These are phyloP conservation scores for Vitis hybrid DNA, from an alignment of 177 flowering plant species.

Conservation along the genomic window DNA sequence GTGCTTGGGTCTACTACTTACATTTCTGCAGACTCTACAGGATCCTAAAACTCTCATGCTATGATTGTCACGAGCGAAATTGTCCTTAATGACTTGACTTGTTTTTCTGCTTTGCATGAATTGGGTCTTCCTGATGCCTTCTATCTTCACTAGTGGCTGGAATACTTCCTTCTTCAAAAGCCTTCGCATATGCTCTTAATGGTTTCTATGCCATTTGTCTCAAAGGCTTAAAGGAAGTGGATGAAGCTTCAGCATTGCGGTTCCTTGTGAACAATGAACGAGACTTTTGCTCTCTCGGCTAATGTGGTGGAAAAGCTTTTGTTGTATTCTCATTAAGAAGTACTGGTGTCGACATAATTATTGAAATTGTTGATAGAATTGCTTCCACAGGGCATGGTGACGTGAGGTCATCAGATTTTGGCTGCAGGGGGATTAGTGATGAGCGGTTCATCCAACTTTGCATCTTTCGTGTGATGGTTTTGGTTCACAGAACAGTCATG, in stretches of 20 bases:
- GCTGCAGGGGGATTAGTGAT: constrained; percentile 56
- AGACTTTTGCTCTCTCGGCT: constrained; percentile 86
- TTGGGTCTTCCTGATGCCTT: constrained; percentile 95
- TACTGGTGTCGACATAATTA: constrained; percentile 88
- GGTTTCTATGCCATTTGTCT: constrained; percentile 96
- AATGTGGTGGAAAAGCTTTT: constrained; percentile 97
- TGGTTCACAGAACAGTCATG: constrained; percentile 91
- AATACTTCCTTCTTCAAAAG: constrained; percentile 83
- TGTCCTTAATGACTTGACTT: constrained; percentile 96
- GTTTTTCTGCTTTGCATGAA: constrained; percentile 71
- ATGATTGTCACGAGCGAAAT: constrained; percentile 97
- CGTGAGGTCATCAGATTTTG: constrained; percentile 47
- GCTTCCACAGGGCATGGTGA: constrained; percentile 49
- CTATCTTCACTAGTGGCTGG: constrained; percentile 77
- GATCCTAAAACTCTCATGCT: constrained; percentile 68
- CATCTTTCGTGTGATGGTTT: constrained; percentile 92
- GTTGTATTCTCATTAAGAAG: constrained; percentile 80
- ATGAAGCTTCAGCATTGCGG: constrained; percentile 64
- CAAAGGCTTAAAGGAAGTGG: constrained; percentile 88
- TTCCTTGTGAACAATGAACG: constrained; percentile 88
- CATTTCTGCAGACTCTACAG: constrained; percentile 66
- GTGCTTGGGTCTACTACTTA: constrained; percentile 97
- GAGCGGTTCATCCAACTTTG: constrained; percentile 78
- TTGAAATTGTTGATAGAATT: constrained; percentile 78
- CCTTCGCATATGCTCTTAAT: constrained; percentile 86